Evolutionary conservation across 1,139 yeast genomes (phyloP).

Genomic region (Suhomyces coccinellae): DNA sequence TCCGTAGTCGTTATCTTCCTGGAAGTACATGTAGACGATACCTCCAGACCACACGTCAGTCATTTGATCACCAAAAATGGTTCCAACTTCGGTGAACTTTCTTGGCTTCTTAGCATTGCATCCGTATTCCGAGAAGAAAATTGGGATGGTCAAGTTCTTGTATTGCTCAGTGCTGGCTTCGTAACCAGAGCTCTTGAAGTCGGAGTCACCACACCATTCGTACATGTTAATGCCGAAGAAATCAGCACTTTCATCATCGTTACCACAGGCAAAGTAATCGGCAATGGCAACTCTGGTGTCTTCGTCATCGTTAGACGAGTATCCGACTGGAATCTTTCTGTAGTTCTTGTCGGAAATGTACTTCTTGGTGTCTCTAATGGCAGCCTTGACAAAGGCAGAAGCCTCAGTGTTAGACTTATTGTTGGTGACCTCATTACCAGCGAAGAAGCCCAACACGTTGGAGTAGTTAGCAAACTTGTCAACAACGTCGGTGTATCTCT

Average conservation of each 20-base stretch:
- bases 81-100: conserved; percentile 63
- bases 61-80: conserved; percentile 43
- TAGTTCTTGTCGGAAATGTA: conserved; percentile 66
- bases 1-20: conserved; percentile 80
- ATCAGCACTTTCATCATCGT: conserved; percentile 66
- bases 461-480: conserved; percentile 83
- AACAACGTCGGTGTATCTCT: conserved; percentile 76
- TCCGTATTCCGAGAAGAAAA: conserved; percentile 86
- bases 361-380: conserved; percentile 85
- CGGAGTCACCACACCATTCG: conserved; percentile 84
- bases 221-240: conserved; percentile 91
- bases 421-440: conserved; percentile 87
- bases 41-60: conserved; percentile 89
- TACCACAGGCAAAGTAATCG: conserved; percentile 78
- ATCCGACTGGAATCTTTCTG: conserved; percentile 86
- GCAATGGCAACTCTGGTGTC: conserved; percentile 73
- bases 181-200: conserved; percentile 73
- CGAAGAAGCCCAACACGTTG: conserved; percentile 85
- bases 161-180: conserved; percentile 58
- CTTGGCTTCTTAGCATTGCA: conserved; percentile 67
- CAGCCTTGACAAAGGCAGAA: conserved; percentile 87
- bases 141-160: conserved; percentile 67
- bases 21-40: conserved; percentile 79
- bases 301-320: conserved; percentile 85
- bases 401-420: conserved; percentile 50